phyloP scores from a whole-genome alignment of 805 yeast genomes.

The Candida michaelii region DNA sequence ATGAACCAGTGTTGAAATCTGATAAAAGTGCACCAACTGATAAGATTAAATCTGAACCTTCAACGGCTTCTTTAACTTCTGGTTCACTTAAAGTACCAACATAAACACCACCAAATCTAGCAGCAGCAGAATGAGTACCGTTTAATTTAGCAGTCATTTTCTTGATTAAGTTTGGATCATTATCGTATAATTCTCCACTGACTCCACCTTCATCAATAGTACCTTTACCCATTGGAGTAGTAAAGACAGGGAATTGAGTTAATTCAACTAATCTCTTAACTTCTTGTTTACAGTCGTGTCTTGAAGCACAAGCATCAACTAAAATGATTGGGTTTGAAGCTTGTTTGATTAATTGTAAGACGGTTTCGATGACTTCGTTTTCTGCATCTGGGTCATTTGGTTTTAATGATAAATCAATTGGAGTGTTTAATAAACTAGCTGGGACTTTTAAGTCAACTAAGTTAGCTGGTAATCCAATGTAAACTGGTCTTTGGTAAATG shows the following conservation, averaged over 20 bases:
- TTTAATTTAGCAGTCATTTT: constrained; percentile 23
- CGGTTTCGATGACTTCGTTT: constrained; percentile 33
- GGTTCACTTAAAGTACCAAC: constrained; percentile 40
- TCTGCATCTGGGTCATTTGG: constrained; percentile 38
- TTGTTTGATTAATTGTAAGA: constrained; percentile 23
- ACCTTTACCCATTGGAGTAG: constrained; percentile 44
- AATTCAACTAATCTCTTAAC: constrained; percentile 31
- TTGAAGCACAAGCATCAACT: constrained; percentile 42
- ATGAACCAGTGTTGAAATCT: constrained; percentile 42
- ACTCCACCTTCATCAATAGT: constrained; percentile 38
- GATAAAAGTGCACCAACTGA: constrained; percentile 40
- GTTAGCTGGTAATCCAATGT: constrained; percentile 41
- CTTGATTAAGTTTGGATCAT: constrained; percentile 25
- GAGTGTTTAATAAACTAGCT: constrained; percentile 32
- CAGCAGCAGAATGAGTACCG: constrained; percentile 19
- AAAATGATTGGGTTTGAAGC: constrained; percentile 36
- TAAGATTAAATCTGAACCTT: constrained; percentile 36
- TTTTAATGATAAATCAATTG: constrained; percentile 33
- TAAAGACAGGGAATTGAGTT: constrained; percentile 42
- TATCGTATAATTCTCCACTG: constrained; percentile 23
- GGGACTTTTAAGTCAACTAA: constrained; percentile 40
- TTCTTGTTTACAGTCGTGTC: constrained; percentile 37
- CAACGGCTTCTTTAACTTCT: constrained; percentile 36
- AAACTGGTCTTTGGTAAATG: constrained; percentile 39
- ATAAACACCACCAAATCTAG: constrained; percentile 40